Percentiles rank a stretch among this genome's conserved stretches.
Conservation (phyloP, 495 filamentous ascomycete species). For the Astrothelium subdiscretum region DNA sequence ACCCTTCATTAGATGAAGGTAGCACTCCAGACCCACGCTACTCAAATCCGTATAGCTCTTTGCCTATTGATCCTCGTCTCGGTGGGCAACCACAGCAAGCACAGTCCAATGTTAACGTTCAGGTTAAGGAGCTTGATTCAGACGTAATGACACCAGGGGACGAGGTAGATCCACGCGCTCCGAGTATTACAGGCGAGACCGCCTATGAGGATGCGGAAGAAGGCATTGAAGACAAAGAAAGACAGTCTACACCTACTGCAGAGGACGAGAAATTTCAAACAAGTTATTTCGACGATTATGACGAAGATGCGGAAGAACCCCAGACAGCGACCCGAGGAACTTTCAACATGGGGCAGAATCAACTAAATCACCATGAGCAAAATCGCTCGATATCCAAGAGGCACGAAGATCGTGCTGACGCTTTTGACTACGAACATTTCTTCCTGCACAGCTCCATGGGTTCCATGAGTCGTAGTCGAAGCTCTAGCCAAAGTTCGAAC, state of each 20-base stretch:
- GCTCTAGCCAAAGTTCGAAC: conserved; percentile 33
- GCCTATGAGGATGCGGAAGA: conserved; percentile 51
- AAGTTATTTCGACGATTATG: background rate
- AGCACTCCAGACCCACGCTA: background rate
- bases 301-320: background rate
- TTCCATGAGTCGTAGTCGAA: conserved; percentile 44
- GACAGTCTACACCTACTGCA: background rate
- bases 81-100: background rate
- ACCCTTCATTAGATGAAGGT: background rate
- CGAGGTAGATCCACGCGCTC: background rate
- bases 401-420: conserved; percentile 92
- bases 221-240: conserved; percentile 17
- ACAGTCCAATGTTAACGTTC: background rate
- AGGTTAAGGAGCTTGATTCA: background rate
- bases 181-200: conserved; percentile 25
- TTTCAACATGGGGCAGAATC: conserved; percentile 17
- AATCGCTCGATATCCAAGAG: conserved; percentile 28
- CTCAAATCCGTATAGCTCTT: background rate
- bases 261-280: conserved; percentile 1
- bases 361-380: conserved; percentile 21
- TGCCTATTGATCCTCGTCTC: background rate
- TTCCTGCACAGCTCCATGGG: conserved; percentile 86
- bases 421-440: conserved; percentile 95
- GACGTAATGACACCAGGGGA: background rate
- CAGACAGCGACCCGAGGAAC: conserved; percentile 13